Evolutionary conservation across 2,329 filamentous ascomycete genomes (phyloP).

Genomic region (Paecilomyces formosus): DNA sequence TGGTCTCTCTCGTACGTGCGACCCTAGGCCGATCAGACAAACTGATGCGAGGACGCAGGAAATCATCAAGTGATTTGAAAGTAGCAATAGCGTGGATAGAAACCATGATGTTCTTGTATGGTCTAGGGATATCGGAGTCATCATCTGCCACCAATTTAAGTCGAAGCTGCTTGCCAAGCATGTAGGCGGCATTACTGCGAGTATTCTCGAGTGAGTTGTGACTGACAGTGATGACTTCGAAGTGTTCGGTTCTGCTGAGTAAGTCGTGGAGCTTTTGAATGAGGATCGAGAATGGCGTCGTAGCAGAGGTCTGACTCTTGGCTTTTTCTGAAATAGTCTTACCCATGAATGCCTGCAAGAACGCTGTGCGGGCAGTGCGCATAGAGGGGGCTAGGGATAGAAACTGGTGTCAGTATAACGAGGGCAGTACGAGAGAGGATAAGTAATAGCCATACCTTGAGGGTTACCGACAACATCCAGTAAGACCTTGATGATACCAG

Average conservation of each 20-base stretch:
- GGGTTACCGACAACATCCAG: slow-evolving; percentile 73
- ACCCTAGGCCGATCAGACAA: slow-evolving; percentile 65
- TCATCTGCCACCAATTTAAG: slow-evolving; percentile 80
- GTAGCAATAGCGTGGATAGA: slow-evolving; percentile 97
- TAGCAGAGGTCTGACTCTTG: slow-evolving; percentile 57
- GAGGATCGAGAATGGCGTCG: slow-evolving; percentile 82
- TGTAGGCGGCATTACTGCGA: slow-evolving; percentile 83
- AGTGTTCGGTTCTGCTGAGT: slow-evolving; percentile 93
- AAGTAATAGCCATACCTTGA: slow-evolving; percentile 32
- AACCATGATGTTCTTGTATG: slow-evolving; percentile 93
- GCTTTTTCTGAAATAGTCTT: slow-evolving; percentile 54
- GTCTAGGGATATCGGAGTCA: slow-evolving; percentile 77
- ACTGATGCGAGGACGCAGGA: slow-evolving; percentile 81
- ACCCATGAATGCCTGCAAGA: slow-evolving; percentile 89
- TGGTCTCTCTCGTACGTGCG: slow-evolving; percentile 53
- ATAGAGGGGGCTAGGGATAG: slow-evolving; percentile 13
- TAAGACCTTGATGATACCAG: slow-evolving; percentile 77
- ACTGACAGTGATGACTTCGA: slow-evolving; percentile 93
- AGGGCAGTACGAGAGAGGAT: not conserved
- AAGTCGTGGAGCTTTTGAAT: slow-evolving; percentile 93
- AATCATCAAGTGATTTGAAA: slow-evolving; percentile 94
- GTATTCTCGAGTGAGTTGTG: slow-evolving; percentile 86
- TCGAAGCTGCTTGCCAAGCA: slow-evolving; percentile 92
- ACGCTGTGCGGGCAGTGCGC: slow-evolving; percentile 64
- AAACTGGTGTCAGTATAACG: not conserved